Evolutionary conservation across 768 basidiomycete genomes (phyloP).

Genomic region (Cystobasidium onofrii): DNA sequence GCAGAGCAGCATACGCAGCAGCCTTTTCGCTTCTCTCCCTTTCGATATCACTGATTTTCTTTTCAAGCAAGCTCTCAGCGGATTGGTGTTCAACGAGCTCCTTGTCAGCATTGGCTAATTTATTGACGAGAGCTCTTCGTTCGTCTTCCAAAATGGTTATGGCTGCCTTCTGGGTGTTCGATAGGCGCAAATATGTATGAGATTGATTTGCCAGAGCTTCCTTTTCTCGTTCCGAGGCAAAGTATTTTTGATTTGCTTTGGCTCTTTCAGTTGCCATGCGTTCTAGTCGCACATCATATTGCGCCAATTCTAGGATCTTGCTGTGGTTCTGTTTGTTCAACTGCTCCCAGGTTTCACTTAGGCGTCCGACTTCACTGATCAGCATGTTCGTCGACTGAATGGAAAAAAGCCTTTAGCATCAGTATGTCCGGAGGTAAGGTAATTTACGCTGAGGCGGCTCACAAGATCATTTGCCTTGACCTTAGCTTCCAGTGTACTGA

Average conservation of each 20-base stretch:
- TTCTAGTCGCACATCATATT: constrained; percentile 64
- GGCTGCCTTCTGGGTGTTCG: not conserved
- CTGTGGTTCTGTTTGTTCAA: constrained; percentile 70
- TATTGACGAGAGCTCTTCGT: not conserved
- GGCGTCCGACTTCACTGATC: constrained; percentile 72
- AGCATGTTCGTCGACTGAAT: constrained; percentile 63
- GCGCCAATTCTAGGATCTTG: constrained; percentile 74
- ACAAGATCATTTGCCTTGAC: constrained; percentile 62
- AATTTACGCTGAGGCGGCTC: constrained; percentile 37
- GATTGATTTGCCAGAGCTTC: constrained; percentile 57
- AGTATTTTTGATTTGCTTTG: constrained; percentile 92
- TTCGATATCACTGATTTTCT: constrained; percentile 60
- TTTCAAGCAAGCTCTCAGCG: constrained; percentile 47
- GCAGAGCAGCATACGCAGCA: not conserved
- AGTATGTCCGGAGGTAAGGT: not conserved
- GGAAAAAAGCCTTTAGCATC: not conserved
- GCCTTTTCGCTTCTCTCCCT: constrained; percentile 45
- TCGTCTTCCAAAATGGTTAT: not conserved
- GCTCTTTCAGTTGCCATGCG: constrained; percentile 79
- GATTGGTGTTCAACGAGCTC: constrained; percentile 34
- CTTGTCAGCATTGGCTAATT: not conserved
- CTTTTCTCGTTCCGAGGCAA: constrained; percentile 76
- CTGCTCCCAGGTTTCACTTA: constrained; percentile 78
- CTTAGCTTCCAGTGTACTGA: constrained; percentile 57
- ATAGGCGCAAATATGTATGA: constrained; percentile 42